Evolutionary conservation across 2,329 filamentous ascomycete genomes (phyloP), one percentile per base, ranked within the genome.

Genomic region (Didymella glomerata): DNA sequence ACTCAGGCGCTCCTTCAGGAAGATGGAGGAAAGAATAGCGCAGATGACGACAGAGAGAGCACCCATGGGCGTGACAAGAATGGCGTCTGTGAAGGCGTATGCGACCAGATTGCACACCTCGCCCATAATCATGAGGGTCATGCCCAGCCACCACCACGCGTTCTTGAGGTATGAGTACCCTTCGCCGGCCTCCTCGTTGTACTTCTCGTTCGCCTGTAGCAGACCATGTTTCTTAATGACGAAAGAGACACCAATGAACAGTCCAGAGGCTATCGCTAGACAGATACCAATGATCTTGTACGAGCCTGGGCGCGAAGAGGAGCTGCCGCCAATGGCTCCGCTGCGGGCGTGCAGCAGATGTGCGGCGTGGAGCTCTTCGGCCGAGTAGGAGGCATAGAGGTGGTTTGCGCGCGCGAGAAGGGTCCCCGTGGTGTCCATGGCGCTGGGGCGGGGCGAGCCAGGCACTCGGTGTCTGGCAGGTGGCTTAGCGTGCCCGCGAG

Each of bases 131-230:
- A 99, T 98, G 59, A 98, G 84, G 0, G 83, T 93, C 95, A 99
- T 98, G 68, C 95, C 95, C 1, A 82, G 78, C 95, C 95, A 99
- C 95, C 95, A 99, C 82, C 86, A 97, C 20, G 83, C 83, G 72
- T 98, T 98, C 81, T 96, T 97, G 69, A 99, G 86, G 76, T 98
- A 99, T 62, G 94, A 93, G 77, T 98, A 98, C 56, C 95, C 95
- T 78, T 98, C 94, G 60, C 95, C 95, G 0, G 95, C 93, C 66
- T 91, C 92, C 79, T 98, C 93, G 62, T 96, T 90, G 82, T 98
- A 98, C 77, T 98, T 98, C 69, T 91, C 88, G 78, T 98, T 99
- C 49, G 95, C 94, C 76, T 88, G 93, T 62, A 99, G 83, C 68
- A 99, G 80, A 4, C 95, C 95, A 60, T 91, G 84, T 81, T 99